phyloP scores from a whole-genome alignment of 2,329 filamentous ascomycete species.

The Helotiales sp. region DNA sequence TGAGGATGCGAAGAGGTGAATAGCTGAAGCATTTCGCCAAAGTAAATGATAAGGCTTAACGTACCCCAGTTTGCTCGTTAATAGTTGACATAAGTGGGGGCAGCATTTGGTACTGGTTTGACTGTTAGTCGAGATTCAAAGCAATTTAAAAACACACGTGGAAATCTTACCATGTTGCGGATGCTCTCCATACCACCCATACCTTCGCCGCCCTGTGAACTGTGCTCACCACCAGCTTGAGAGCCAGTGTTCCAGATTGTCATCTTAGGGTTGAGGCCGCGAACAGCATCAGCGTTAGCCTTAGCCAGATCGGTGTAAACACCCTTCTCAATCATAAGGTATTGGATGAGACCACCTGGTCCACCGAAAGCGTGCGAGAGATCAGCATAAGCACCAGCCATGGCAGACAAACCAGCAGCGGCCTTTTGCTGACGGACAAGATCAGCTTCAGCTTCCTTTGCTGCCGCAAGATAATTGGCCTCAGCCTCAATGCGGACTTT shows the following conservation, averaged over 20 bases:
- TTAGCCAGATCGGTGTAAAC: constrained; percentile 76
- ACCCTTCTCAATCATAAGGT: constrained; percentile 84
- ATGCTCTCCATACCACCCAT: constrained; percentile 64
- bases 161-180: constrained; percentile 64
- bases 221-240: constrained; percentile 39
- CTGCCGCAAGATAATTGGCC: constrained; percentile 39
- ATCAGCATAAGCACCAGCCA: constrained; percentile 77
- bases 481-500: constrained; percentile 45
- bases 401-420: constrained; percentile 73
- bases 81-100: constrained; percentile 83
- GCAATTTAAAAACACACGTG: no score
- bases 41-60: no score
- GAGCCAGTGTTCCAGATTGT: constrained; percentile 83
- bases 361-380: constrained; percentile 74
- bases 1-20: no score
- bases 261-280: constrained; percentile 83
- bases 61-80: constrained; percentile 75
- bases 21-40: no score
- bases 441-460: constrained; percentile 56
- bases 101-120: constrained; percentile 68
- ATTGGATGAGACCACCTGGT: constrained; percentile 75
- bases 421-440: constrained; percentile 66
- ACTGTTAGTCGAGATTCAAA: not conserved
- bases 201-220: constrained; percentile 27
- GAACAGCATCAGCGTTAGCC: constrained; percentile 74